Evolutionary conservation across 345 rosid species (phyloP), one percentile per base, ranked within the genome.

Genomic region (Dimocarpus longan): DNA sequence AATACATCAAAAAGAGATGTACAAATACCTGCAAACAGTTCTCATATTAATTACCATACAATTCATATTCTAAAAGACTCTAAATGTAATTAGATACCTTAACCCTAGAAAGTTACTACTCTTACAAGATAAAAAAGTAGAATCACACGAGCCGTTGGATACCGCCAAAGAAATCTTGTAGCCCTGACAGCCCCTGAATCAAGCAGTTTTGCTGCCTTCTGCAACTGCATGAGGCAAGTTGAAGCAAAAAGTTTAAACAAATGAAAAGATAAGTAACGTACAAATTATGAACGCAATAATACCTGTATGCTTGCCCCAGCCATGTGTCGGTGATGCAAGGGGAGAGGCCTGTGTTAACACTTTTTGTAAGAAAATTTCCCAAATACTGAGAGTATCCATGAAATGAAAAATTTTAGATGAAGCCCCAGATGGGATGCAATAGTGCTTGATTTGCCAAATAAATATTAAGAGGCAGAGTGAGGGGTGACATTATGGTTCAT

Each of bases 151-250:
- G 99, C 99, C 71, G 87, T 87, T 13, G 99, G 99, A 85, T 96
- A 94, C 78, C 92, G 96, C 98, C 98, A 96, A 67, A 96, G 93
- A 85, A 96, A 96, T 82, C 98, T 87, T 0, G 95, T 96, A 79
- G 97, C 99, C 87, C 98, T 93, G 67, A 92, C 99, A 78, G 97
- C 97, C 44, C 98, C 98, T 4, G 98, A 85, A 83, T 96, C 98
- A 81, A 96, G 84, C 42, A 94, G 69, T 78, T 94, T 96, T 68
- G 95, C 98, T 26, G 97, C 98, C 88, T 90, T 96, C 73, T 94
- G 98, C 84, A 96, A 85, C 99, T 94, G 91, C 80, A 81, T 39
- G 54, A 80, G 74, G 73, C 52, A 80, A 22, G 70, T 77, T 68
- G 37, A 78, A 74, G 78, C 48, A 74, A 26, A 22, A 65, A 46